Evolutionary conservation across 2,329 filamentous ascomycete genomes (phyloP).

Genomic region (Cladosporium sp.): DNA sequence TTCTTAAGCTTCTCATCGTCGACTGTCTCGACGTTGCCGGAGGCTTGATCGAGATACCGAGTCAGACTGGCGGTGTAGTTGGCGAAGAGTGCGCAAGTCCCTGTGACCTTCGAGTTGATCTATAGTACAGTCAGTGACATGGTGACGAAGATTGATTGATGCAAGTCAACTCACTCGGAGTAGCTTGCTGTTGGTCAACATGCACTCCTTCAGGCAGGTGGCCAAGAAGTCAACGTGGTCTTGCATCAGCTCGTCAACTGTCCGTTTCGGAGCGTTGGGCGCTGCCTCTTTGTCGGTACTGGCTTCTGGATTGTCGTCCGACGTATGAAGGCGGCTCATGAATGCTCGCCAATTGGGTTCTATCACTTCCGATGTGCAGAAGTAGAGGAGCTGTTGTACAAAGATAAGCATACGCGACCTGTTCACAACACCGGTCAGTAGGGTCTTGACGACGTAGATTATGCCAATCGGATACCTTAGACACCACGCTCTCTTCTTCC

Average conservation of each 20-base stretch:
- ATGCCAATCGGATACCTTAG: constrained; percentile 49
- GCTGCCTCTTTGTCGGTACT: not conserved
- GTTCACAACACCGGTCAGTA: not conserved
- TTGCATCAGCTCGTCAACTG: constrained; percentile 97
- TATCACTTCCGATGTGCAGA: constrained; percentile 93
- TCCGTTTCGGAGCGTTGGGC: constrained; percentile 53
- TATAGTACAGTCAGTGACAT: constrained; percentile 34
- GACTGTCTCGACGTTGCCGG: constrained; percentile 51
- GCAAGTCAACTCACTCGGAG: constrained; percentile 60
- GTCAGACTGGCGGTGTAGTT: constrained; percentile 82
- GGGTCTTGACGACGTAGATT: not conserved
- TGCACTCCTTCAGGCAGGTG: constrained; percentile 96
- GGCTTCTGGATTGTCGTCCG: constrained; percentile 4
- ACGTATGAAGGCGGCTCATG: constrained; percentile 69
- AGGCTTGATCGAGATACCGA: constrained; percentile 64
- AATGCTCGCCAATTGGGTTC: constrained; percentile 95
- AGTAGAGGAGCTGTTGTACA: constrained; percentile 93
- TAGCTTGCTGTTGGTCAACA: constrained; percentile 94
- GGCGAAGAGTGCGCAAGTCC: constrained; percentile 90
- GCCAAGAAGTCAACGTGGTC: constrained; percentile 98
- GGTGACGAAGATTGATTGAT: not conserved
- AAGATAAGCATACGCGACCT: constrained; percentile 79
- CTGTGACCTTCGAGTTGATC: constrained; percentile 97
- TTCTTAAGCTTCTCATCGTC: constrained; percentile 55
- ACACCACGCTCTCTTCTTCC: constrained; percentile 91